Percentiles rank a stretch among this genome's conserved stretches.
Evolutionary conservation across 257 asterid genomes (phyloP).

Genomic region (Paraleonurus japonicus): DNA sequence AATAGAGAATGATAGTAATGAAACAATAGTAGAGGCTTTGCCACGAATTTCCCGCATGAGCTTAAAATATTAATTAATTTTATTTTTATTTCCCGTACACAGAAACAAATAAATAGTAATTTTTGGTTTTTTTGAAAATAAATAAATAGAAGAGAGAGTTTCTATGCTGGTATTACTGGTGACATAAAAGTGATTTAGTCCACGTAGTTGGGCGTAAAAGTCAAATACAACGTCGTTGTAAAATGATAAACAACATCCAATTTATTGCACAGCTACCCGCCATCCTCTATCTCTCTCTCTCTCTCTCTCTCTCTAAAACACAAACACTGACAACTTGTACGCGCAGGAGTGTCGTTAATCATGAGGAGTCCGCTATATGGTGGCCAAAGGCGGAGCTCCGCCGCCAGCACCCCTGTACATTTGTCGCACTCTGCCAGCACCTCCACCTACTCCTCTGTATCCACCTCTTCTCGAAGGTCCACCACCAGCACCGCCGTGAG

Average conservation of each 20-base stretch:
- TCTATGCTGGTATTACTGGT: neutral
- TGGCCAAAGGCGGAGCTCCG: slow-evolving; percentile 39
- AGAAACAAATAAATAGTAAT: no score
- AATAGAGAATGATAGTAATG: no score
- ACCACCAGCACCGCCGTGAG: slow-evolving; percentile 35
- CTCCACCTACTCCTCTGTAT: slow-evolving; percentile 36
- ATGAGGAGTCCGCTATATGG: slow-evolving; percentile 49
- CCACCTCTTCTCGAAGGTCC: slow-evolving; percentile 46
- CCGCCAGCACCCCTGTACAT: slow-evolving; percentile 39
- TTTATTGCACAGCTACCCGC: slow-evolving; percentile 46
- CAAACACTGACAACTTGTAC: neutral
- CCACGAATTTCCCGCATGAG: no score
- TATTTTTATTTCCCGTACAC: no score
- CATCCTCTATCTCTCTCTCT: slow-evolving; percentile 35
- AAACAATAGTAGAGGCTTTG: no score
- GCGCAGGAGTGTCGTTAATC: slow-evolving; percentile 7
- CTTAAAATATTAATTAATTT: no score
- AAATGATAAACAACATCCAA: slow-evolving; percentile 20
- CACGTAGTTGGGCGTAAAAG: slow-evolving; percentile 9
- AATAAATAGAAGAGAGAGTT: no score
- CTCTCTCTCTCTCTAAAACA: slow-evolving; percentile 20
- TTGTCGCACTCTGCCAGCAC: slow-evolving; percentile 36
- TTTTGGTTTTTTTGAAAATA: no score
- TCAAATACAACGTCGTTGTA: slow-evolving; percentile 42
- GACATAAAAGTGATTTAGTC: neutral